These are phyloP conservation scores for Castanopsis chinensis DNA, from an alignment of 306 rosid genomes.

Conservation along the genomic window DNA sequence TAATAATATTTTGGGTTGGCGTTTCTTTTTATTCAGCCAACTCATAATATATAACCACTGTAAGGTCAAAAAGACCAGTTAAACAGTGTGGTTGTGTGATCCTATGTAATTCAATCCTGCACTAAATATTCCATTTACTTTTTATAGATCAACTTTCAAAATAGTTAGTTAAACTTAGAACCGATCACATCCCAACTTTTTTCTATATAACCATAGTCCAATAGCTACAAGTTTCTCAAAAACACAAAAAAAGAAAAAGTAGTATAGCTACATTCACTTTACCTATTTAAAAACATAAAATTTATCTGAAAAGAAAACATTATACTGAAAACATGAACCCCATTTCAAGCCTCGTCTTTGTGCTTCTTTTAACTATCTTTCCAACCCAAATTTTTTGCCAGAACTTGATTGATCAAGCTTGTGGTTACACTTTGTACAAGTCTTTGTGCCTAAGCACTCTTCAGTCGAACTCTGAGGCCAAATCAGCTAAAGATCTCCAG, in stretches of 20 bases:
- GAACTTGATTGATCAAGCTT: slow-evolving; percentile 1
- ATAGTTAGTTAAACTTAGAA: too few species aligned
- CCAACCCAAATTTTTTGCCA: not conserved
- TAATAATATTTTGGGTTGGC: too few species aligned
- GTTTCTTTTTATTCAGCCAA: too few species aligned
- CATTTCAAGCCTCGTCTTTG: not conserved
- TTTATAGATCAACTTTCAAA: too few species aligned
- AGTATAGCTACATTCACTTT: too few species aligned
- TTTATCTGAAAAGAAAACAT: too few species aligned
- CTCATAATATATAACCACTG: not conserved
- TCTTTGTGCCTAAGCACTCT: not conserved
- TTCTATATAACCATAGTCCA: too few species aligned
- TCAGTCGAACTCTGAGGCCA: not conserved
- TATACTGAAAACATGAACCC: not conserved
- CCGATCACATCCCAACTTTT: too few species aligned
- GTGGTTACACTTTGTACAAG: not conserved
- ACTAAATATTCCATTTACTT: too few species aligned
- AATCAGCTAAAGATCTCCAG: not conserved
- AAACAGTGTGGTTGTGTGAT: not conserved
- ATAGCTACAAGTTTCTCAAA: too few species aligned
- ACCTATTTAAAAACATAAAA: not conserved
- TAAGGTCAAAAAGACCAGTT: not conserved
- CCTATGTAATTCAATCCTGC: not conserved
- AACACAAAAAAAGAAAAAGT: too few species aligned
- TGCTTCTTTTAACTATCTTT: not conserved